Conservation (phyloP, 1,139 yeast species). For the Magnusiomyces magnusii region DNA sequence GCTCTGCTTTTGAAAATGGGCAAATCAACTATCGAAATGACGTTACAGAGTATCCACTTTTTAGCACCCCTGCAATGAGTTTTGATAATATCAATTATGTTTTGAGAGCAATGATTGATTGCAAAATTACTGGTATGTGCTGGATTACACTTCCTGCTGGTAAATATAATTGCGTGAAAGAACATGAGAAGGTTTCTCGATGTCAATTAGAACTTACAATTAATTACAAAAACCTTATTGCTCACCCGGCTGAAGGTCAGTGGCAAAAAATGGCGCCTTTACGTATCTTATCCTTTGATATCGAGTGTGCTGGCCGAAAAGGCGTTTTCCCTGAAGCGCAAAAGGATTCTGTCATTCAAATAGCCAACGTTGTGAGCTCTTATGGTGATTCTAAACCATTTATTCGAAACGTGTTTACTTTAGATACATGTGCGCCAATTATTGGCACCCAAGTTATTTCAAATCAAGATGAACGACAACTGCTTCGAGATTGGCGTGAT, state of each 20-base stretch:
- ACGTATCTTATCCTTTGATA: conserved; percentile 89
- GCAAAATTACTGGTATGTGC: conserved; percentile 83
- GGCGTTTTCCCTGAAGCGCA: conserved; percentile 96
- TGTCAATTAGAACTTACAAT: conserved; percentile 82
- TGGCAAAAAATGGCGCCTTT: conserved; percentile 94
- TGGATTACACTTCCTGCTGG: conserved; percentile 88
- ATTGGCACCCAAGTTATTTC: conserved; percentile 89
- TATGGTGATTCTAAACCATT: conserved; percentile 82
- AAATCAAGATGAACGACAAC: conserved; percentile 64
- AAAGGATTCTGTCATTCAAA: conserved; percentile 90
- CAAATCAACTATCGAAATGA: conserved; percentile 57
- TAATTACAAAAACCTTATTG: conserved; percentile 56
- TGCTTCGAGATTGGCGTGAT: conserved; percentile 80
- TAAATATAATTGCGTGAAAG: conserved; percentile 47
- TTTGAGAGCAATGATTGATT: conserved; percentile 84
- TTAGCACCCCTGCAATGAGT: conserved; percentile 43
- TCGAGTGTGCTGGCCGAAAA: conserved; percentile 97
- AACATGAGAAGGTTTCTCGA: conserved; percentile 45
- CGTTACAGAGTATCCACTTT: conserved; percentile 36
- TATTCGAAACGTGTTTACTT: conserved; percentile 89
- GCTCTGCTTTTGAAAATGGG: conserved; percentile 81
- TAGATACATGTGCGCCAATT: conserved; percentile 83
- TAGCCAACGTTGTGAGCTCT: conserved; percentile 84
- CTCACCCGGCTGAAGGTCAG: conserved; percentile 88
- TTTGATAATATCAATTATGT: conserved; percentile 88